phyloP scores from a whole-genome alignment of 305 asterid species.

The Fraxinus sp. region DNA sequence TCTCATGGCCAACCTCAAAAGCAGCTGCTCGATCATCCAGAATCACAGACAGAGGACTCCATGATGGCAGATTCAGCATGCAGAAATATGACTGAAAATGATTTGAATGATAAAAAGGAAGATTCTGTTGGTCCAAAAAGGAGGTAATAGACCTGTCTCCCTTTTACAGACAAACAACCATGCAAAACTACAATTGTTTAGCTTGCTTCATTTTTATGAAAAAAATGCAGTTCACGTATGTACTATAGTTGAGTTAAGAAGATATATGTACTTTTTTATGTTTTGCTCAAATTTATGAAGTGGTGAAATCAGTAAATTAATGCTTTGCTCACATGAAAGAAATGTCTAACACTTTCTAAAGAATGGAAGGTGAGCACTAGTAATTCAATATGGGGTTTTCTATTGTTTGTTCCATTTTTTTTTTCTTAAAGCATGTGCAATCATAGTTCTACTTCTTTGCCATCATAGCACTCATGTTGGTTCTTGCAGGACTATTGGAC shows the following conservation, averaged over 20 bases:
- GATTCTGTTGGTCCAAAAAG: slow-evolving; percentile 52
- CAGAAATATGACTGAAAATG: slow-evolving; percentile 32
- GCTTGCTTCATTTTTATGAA: background rate
- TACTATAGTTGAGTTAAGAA: background rate
- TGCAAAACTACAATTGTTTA: background rate
- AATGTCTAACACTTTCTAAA: background rate
- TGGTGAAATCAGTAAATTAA: background rate
- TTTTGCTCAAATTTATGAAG: background rate
- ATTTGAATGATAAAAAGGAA: slow-evolving; percentile 37
- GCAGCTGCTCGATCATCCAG: slow-evolving; percentile 36
- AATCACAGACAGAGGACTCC: slow-evolving; percentile 30
- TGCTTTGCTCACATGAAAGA: background rate
- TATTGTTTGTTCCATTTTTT: background rate
- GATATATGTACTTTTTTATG: background rate
- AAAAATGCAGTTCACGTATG: background rate
- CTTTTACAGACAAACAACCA: background rate
- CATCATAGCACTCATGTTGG: slow-evolving; percentile 4
- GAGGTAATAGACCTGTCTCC: slow-evolving; percentile 40
- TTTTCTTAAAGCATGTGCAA: background rate
- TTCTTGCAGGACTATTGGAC: slow-evolving; percentile 75
- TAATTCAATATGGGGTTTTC: background rate
- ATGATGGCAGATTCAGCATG: slow-evolving; percentile 39
- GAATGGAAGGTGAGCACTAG: slow-evolving; percentile 12
- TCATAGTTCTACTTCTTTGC: background rate
- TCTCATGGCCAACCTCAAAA: slow-evolving; percentile 41